A percentile compares a stretch with the other conserved stretches of the same genome.
Evolutionary conservation across 306 rosid genomes (phyloP).

Genomic region (Macrotyloma uniflorum): DNA sequence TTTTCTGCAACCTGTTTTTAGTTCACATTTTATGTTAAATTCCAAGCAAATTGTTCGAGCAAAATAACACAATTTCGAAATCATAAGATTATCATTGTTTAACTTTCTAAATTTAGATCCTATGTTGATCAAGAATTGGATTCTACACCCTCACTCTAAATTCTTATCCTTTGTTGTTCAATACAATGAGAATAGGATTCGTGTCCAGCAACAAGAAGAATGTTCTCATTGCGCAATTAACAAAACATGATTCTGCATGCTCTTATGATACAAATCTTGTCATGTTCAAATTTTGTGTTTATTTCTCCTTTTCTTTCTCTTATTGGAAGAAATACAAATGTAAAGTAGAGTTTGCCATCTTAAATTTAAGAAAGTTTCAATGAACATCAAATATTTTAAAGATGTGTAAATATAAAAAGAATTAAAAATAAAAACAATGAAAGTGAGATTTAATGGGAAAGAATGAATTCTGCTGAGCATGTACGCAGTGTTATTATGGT

Average conservation of each 20-base stretch:
- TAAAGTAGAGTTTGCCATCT: not conserved
- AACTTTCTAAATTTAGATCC: not conserved
- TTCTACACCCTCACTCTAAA: slow-evolving; percentile 10
- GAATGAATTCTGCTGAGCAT: not conserved
- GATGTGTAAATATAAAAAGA: too few species aligned
- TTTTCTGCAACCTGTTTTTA: not conserved
- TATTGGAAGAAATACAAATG: not conserved
- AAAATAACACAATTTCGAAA: not conserved
- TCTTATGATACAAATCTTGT: not conserved
- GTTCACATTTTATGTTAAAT: too few species aligned
- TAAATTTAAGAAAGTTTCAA: not conserved
- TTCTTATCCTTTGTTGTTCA: not conserved
- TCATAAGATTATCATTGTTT: too few species aligned
- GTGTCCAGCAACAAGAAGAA: not conserved
- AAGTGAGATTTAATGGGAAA: not conserved
- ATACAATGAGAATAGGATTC: slow-evolving; percentile 25
- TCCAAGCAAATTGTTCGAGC: not conserved
- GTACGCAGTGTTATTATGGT: not conserved
- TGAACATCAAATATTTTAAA: too few species aligned
- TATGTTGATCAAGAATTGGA: slow-evolving; percentile 4
- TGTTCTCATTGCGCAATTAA: not conserved
- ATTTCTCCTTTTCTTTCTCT: not conserved
- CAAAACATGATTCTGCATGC: not conserved
- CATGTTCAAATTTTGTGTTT: not conserved
- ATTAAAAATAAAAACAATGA: not conserved